These are phyloP conservation scores for Melampsora americana DNA, from an alignment of 1,284 basidiomycete species.

Conservation along the genomic window DNA sequence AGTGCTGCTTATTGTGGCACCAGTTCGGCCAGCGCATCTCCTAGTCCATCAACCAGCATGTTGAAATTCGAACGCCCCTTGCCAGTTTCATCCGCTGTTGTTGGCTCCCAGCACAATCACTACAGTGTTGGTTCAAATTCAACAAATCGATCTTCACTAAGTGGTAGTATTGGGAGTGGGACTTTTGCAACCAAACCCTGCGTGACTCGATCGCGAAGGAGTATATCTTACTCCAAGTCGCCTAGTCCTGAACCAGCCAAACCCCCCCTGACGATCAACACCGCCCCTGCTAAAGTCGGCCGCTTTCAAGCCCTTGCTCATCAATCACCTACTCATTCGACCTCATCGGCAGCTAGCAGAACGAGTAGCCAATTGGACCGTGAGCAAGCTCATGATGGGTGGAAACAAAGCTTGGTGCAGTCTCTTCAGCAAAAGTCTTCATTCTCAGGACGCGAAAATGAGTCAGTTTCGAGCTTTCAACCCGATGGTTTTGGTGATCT, in stretches of 20 bases:
- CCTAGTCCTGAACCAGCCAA: background rate
- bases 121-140: no score
- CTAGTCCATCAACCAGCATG: no score
- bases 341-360: background rate
- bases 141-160: no score
- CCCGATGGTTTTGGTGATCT: background rate
- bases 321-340: background rate
- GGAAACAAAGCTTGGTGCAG: background rate
- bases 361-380: background rate
- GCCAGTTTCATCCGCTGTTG: no score
- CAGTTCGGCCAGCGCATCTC: no score
- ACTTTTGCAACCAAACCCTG: no score
- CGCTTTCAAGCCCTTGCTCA: background rate
- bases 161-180: no score
- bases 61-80: no score
- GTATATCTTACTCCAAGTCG: slow-evolving; percentile 2
- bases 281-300: background rate
- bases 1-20: no score
- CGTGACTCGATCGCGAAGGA: background rate
- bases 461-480: background rate
- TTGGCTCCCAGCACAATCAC: no score
- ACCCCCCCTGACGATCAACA: background rate
- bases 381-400: background rate
- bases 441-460: background rate
- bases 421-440: background rate